Evolutionary conservation across 768 basidiomycete genomes (phyloP).

Genomic region (Podaxis sp.): DNA sequence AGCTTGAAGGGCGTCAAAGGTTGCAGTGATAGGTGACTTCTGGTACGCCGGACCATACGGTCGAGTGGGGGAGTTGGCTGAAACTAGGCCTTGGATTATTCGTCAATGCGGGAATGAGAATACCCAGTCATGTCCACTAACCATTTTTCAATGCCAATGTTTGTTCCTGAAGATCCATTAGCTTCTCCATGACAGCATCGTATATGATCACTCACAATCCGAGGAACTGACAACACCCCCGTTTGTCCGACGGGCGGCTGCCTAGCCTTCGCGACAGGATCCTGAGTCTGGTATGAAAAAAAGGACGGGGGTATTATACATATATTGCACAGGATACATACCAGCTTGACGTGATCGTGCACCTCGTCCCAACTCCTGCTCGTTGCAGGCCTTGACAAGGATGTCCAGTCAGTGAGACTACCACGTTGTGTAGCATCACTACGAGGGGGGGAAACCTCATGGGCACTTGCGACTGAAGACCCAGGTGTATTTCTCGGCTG

Average conservation of each 20-base stretch:
- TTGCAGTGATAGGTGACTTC: slow-evolving; percentile 6
- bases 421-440: slow-evolving; percentile 43
- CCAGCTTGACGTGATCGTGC: slow-evolving; percentile 4
- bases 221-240: slow-evolving; percentile 5
- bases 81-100: neutral
- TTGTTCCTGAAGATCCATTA: slow-evolving; percentile 3
- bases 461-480: slow-evolving; percentile 52
- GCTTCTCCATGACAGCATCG: neutral
- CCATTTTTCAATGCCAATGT: slow-evolving; percentile 7
- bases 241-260: slow-evolving; percentile 6
- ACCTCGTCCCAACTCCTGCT: slow-evolving; percentile 58
- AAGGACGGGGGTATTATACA: neutral
- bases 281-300: neutral
- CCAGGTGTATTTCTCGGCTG: slow-evolving; percentile 56
- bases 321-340: neutral
- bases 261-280: slow-evolving; percentile 1
- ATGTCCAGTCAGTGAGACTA: slow-evolving; percentile 47
- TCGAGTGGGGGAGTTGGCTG: slow-evolving; percentile 38
- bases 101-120: neutral
- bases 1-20: slow-evolving; percentile 14
- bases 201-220: slow-evolving; percentile 2
- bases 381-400: slow-evolving; percentile 40
- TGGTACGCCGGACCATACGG: slow-evolving; percentile 10
- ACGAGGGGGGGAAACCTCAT: slow-evolving; percentile 42
- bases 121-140: neutral